Conservation (phyloP, 495 filamentous ascomycete genomes). For the Choiromyces venosus region DNA sequence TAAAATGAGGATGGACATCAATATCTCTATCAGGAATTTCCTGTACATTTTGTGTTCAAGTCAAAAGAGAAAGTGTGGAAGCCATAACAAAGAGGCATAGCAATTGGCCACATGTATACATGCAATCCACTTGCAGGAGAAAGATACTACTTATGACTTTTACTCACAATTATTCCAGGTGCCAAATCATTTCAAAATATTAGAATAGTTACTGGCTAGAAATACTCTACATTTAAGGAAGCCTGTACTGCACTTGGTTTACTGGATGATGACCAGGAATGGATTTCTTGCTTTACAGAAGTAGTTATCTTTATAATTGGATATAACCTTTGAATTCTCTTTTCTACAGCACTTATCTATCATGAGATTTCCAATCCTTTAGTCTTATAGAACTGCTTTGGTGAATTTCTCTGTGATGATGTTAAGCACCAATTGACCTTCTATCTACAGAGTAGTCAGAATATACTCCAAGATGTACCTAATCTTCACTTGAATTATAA, state of each 20-base stretch:
- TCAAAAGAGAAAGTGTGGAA: neutral
- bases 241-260: neutral
- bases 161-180: neutral
- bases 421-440: neutral
- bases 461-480: neutral
- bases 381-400: neutral
- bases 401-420: neutral
- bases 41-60: neutral
- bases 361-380: neutral
- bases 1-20: neutral
- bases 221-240: neutral
- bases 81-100: neutral
- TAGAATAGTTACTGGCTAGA: neutral
- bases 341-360: neutral
- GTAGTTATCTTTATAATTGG: neutral
- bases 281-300: neutral
- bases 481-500: neutral
- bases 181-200: neutral
- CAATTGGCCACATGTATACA: neutral
- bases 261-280: neutral
- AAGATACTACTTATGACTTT: neutral
- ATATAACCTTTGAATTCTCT: neutral
- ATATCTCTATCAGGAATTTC: neutral
- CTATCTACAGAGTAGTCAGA: neutral
- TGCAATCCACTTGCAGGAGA: neutral